phyloP scores from a whole-genome alignment of 2,329 filamentous ascomycete species.

The Furcasterigmium furcatum region DNA sequence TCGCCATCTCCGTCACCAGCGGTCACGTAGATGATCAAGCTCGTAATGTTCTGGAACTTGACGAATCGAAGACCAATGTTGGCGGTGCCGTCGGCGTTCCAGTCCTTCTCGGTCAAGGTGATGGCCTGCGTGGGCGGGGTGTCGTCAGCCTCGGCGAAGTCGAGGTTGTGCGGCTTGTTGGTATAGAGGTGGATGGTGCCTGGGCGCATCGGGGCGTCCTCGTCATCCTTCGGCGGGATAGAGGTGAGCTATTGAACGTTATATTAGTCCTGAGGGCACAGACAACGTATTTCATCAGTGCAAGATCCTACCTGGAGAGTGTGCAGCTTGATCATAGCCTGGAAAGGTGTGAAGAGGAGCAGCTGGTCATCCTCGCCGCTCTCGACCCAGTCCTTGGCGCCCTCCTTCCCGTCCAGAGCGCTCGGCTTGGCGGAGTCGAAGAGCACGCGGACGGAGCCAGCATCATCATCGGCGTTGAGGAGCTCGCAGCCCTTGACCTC shows the following conservation, averaged over 20 bases:
- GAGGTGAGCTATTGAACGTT: conserved; percentile 71
- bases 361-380: conserved; percentile 97
- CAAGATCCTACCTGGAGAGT: conserved; percentile 58
- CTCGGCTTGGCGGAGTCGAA: conserved; percentile 70
- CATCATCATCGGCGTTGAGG: conserved; percentile 78
- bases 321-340: conserved; percentile 84
- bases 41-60: conserved; percentile 94
- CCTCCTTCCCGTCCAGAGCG: conserved; percentile 54
- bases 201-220: conserved; percentile 77
- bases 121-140: conserved; percentile 77
- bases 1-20: conserved; percentile 82
- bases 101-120: conserved; percentile 71
- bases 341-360: conserved; percentile 89
- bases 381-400: conserved; percentile 79
- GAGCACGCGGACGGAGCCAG: conserved; percentile 68
- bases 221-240: conserved; percentile 60
- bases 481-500: conserved; percentile 80
- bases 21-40: conserved; percentile 82
- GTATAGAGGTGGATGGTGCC: conserved; percentile 81
- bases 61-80: conserved; percentile 79
- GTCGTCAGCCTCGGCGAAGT: conserved; percentile 93
- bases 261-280: not conserved
- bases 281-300: not conserved
- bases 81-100: conserved; percentile 75
- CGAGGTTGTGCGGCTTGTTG: conserved; percentile 85